phyloP scores from a whole-genome alignment of 148 eudicot species.

The Persicaria maculosa region DNA sequence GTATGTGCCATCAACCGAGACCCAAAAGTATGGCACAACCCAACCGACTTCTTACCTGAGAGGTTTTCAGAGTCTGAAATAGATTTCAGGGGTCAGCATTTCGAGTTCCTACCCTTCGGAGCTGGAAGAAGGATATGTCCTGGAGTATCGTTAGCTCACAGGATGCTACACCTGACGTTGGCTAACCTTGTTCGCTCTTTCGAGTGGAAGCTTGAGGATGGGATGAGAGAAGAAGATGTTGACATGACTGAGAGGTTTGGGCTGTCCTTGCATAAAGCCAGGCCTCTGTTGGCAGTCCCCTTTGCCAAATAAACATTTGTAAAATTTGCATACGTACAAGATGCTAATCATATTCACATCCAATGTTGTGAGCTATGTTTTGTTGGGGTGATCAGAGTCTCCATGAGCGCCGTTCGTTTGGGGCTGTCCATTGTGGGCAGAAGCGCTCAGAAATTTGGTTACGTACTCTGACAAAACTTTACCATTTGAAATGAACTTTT shows the following conservation, averaged over 20 bases:
- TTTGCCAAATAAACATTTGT: background rate
- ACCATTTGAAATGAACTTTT: no score
- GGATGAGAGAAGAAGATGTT: constrained; percentile 10
- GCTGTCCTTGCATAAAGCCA: constrained; percentile 16
- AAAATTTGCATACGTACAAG: no score
- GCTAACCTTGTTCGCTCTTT: constrained; percentile 22
- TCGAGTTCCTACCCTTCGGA: constrained; percentile 23
- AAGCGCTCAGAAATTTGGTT: no score
- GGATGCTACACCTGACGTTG: background rate
- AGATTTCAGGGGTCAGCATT: constrained; percentile 22
- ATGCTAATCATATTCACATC: no score
- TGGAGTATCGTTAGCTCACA: background rate
- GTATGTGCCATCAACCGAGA: constrained; percentile 15
- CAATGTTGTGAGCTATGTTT: no score
- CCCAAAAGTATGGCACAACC: constrained; percentile 24
- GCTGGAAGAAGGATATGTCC: constrained; percentile 3
- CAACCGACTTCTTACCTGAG: constrained; percentile 22
- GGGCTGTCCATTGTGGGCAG: no score
- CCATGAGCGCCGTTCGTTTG: no score
- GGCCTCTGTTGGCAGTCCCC: background rate
- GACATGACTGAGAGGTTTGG: constrained; percentile 26
- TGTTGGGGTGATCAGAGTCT: no score
- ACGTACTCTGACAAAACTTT: no score
- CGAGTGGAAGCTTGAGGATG: constrained; percentile 25
- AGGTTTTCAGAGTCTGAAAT: constrained; percentile 19